Conservation (phyloP, 306 rosid species). For the Gynostemma pentaphyllum region DNA sequence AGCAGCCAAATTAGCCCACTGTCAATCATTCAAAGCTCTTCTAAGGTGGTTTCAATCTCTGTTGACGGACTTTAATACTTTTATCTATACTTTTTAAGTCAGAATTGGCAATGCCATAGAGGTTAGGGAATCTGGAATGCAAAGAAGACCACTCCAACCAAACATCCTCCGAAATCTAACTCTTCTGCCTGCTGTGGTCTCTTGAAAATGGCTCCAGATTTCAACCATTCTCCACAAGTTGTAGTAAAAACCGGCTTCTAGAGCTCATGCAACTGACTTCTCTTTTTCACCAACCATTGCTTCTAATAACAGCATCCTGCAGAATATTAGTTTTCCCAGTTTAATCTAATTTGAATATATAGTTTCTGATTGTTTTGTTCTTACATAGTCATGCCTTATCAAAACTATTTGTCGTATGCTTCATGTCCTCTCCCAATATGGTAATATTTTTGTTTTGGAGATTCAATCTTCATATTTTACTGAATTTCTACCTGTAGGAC, state of each 20-base stretch:
- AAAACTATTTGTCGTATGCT: neutral
- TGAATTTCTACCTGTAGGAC: conserved; percentile 33
- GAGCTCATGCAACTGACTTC: neutral
- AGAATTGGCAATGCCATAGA: neutral
- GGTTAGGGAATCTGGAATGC: neutral
- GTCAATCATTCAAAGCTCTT: neutral
- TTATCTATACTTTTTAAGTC: no score
- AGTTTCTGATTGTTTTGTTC: neutral
- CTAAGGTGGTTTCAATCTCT: neutral
- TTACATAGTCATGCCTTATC: neutral
- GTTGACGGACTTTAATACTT: neutral
- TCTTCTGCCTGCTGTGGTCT: neutral
- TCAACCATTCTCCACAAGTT: neutral
- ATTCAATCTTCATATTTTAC: neutral
- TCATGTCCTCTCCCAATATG: neutral
- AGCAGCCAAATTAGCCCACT: neutral
- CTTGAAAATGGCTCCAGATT: neutral
- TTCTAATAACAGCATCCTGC: neutral
- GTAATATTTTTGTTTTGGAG: neutral
- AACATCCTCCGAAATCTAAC: neutral
- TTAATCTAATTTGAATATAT: neutral
- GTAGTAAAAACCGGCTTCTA: neutral
- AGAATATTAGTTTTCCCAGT: neutral
- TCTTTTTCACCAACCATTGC: neutral
- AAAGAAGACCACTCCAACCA: neutral